phyloP scores from a whole-genome alignment of 768 basidiomycete genomes.

The Amanita molliuscula region DNA sequence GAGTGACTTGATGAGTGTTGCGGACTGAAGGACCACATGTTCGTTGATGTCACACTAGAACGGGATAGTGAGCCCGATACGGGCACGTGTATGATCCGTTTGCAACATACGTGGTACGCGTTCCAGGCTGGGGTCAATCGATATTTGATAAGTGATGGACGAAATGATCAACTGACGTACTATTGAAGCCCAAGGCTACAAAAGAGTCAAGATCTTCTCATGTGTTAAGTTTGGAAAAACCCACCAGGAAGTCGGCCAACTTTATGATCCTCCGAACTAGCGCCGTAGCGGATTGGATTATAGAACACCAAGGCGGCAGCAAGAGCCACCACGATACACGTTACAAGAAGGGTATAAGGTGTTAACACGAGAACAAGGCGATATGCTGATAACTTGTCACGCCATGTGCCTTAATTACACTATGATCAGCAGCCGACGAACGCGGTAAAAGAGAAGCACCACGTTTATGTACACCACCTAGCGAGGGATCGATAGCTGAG shows the following conservation, averaged over 20 bases:
- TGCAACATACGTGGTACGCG: constrained; percentile 39
- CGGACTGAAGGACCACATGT: constrained; percentile 36
- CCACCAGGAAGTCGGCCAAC: constrained; percentile 21
- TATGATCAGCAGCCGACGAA: background rate
- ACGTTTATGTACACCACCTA: background rate
- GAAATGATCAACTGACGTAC: constrained; percentile 23
- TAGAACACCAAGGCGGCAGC: constrained; percentile 4
- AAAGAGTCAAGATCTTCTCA: background rate
- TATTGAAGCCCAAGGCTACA: constrained; percentile 50
- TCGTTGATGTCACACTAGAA: constrained; percentile 52
- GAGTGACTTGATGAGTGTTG: constrained; percentile 37
- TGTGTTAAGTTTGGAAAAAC: constrained; percentile 1
- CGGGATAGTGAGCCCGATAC: background rate
- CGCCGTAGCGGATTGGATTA: background rate
- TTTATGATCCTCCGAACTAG: background rate
- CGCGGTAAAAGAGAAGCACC: background rate
- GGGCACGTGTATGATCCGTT: background rate
- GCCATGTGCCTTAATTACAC: background rate
- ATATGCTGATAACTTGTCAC: background rate
- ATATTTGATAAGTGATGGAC: background rate
- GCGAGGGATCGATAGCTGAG: background rate
- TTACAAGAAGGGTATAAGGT: constrained; percentile 13
- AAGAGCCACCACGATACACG: constrained; percentile 10
- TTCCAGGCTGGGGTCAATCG: constrained; percentile 40
- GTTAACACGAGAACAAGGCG: constrained; percentile 13